Evolutionary conservation across 441 rosid species (phyloP).

Genomic region (Arabidopsis lyrata): DNA sequence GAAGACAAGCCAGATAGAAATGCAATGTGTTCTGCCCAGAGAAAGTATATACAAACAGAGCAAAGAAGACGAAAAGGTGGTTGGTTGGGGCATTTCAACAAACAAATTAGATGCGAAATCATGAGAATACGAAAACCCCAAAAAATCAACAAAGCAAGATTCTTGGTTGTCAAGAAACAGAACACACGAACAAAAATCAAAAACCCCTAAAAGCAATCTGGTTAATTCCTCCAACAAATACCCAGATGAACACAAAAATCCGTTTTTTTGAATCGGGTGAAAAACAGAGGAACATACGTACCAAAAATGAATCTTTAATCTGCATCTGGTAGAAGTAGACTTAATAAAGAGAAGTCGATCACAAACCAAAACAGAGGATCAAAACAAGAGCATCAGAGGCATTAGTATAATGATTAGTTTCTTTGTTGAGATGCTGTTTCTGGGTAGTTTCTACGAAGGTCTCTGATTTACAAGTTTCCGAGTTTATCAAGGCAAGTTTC

Average conservation of each 20-base stretch:
- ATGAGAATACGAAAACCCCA: slow-evolving; percentile 8
- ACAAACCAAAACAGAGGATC: slow-evolving; percentile 7
- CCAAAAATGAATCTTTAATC: slow-evolving; percentile 24
- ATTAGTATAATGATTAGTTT: slow-evolving; percentile 11
- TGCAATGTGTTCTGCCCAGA: slow-evolving; percentile 11
- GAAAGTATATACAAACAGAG: slow-evolving; percentile 34
- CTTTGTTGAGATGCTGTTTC: slow-evolving; percentile 38
- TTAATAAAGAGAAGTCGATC: slow-evolving; percentile 4
- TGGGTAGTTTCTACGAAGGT: slow-evolving; percentile 38
- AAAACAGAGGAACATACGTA: slow-evolving; percentile 31
- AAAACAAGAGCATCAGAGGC: slow-evolving; percentile 25
- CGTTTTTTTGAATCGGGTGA: background rate
- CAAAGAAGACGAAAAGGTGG: slow-evolving; percentile 23
- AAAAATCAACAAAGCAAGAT: slow-evolving; percentile 15
- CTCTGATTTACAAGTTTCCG: slow-evolving; percentile 22
- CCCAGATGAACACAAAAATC: slow-evolving; percentile 20
- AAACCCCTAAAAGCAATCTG: slow-evolving; percentile 4
- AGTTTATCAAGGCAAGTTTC: slow-evolving; percentile 22
- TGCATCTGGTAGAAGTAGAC: slow-evolving; percentile 22
- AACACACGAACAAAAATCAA: slow-evolving; percentile 3
- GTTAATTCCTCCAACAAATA: background rate
- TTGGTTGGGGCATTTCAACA: slow-evolving; percentile 44
- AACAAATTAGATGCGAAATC: slow-evolving; percentile 41
- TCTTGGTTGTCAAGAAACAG: slow-evolving; percentile 42
- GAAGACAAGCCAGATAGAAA: slow-evolving; percentile 5